These are phyloP conservation scores for Fusarium keratoplasticum DNA, from an alignment of 2,329 filamentous ascomycete genomes.

Conservation along the genomic window DNA sequence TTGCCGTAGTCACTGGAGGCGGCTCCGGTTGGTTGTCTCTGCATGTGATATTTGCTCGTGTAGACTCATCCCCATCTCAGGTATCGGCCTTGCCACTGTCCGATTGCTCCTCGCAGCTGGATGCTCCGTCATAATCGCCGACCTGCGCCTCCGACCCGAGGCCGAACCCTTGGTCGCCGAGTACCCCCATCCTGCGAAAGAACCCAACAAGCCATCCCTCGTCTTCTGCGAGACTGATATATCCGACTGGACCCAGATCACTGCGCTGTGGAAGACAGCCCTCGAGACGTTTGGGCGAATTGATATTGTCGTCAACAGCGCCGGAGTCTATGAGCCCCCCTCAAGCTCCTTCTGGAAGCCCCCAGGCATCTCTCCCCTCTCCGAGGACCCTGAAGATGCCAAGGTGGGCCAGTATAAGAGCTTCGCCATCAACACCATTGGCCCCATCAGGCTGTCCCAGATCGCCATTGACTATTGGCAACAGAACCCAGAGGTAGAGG, in stretches of 20 bases:
- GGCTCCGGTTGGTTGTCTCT: constrained; percentile 8
- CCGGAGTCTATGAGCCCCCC: constrained; percentile 60
- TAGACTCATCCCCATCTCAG: neutral
- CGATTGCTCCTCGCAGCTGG: constrained; percentile 7
- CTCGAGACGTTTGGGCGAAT: constrained; percentile 62
- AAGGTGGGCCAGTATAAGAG: constrained; percentile 33
- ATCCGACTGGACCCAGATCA: constrained; percentile 40
- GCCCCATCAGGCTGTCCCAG: constrained; percentile 41
- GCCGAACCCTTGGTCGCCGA: neutral
- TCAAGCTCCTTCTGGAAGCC: constrained; percentile 41
- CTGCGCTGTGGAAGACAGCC: constrained; percentile 45
- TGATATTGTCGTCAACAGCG: constrained; percentile 72
- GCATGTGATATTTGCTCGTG: neutral
- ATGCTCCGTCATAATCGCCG: constrained; percentile 18
- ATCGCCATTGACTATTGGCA: constrained; percentile 46
- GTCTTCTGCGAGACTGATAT: constrained; percentile 43
- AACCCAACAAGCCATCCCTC: neutral
- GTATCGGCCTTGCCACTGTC: constrained; percentile 6
- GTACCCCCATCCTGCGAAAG: neutral
- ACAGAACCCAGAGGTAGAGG: constrained; percentile 24
- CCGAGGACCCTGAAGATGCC: constrained; percentile 32
- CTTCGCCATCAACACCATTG: constrained; percentile 40
- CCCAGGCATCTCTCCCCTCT: constrained; percentile 29
- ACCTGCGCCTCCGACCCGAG: neutral
- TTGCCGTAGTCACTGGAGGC: constrained; percentile 18